phyloP scores from a whole-genome alignment of 495 filamentous ascomycete genomes.

The Aspergillus conjunctus region DNA sequence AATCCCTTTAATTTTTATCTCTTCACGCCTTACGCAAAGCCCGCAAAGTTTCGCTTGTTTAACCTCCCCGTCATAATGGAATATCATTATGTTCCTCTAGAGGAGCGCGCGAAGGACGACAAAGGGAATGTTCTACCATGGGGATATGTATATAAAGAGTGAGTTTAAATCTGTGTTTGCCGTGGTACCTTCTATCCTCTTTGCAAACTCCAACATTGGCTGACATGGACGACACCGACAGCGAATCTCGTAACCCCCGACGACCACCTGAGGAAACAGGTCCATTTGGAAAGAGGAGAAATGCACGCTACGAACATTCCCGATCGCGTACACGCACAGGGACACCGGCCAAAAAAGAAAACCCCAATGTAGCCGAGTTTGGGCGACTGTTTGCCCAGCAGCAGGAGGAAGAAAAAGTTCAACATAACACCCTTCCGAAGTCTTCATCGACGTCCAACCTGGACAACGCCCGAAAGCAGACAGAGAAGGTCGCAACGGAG shows the following conservation, averaged over 20 bases:
- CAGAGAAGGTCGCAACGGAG: conserved; percentile 70
- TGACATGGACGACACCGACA: conserved; percentile 23
- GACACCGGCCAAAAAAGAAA: conserved; percentile 61
- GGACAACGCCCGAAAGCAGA: conserved; percentile 44
- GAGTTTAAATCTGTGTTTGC: conserved; percentile 24
- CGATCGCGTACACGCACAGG: conserved; percentile 60
- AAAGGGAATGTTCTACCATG: conserved; percentile 62
- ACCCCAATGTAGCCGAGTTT: conserved; percentile 57
- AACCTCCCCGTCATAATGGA: conserved; percentile 46
- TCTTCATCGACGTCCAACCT: conserved; percentile 45
- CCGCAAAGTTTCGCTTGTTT: background rate
- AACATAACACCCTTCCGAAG: conserved; percentile 40
- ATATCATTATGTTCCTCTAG: conserved; percentile 66
- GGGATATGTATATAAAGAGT: conserved; percentile 65
- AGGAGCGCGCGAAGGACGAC: conserved; percentile 63
- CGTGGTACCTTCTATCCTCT: conserved; percentile 13
- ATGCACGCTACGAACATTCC: conserved; percentile 52
- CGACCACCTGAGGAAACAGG: conserved; percentile 62
- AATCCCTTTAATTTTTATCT: background rate
- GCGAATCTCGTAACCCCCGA: conserved; percentile 51
- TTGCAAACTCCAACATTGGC: conserved; percentile 11
- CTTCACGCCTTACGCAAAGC: background rate
- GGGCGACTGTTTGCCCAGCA: conserved; percentile 49
- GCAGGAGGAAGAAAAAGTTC: conserved; percentile 44
- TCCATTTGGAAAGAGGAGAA: conserved; percentile 61